Base-by-base conservation (phyloP, 306 rosid genomes). In the Hylodesmum podocarpum region DNA sequence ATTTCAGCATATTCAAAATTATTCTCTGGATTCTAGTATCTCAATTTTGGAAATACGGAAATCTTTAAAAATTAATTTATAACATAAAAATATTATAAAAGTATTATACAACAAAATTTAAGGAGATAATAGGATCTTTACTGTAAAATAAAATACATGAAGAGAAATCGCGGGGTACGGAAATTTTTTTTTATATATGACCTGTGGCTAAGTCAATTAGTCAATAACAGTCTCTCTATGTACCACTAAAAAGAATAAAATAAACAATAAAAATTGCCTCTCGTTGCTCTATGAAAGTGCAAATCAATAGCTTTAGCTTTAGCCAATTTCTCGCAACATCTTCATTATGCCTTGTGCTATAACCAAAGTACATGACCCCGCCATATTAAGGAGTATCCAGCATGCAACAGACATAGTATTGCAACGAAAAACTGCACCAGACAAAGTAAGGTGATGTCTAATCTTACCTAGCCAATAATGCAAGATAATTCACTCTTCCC, bases 391-490 rank as follows among this genome's bases (percentile, higher is more conserved):
- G 47, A 34, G 64, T 55, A 49, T 51, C 75, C 63, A 33, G 8
- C 75, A 70, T 33, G 31, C 34, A 6, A 34, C 15, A 34, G 58
- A 78, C 83, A 73, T 47, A 34, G 39, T 22, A 50, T 22, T n/a
- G 31, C 62, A 71, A 36, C 43, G 61, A 31, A 16, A 44, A 72
- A 39, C 74, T 59, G 59, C 43, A 53, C 62, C 40, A 73, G 59
- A 31, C 55, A 39, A 43, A 72, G 80, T 9, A 27, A 28, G 63
- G 81, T 64, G 78, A 33, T 66, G 84, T 85, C 86, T 53, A 72
- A 61, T 67, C 79, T 63, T 39, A 39, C 18, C 54, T 34, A 46
- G 5, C 24, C 39, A 53, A 22, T 21, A 39, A 37, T 8, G 40
- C 5, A 72, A 1, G 53, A 37, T 6, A 13, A 12, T 69, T 68